Base-by-base conservation (phyloP, 129 eudicot genomes). In the Ambrosia artemisiifolia region DNA sequence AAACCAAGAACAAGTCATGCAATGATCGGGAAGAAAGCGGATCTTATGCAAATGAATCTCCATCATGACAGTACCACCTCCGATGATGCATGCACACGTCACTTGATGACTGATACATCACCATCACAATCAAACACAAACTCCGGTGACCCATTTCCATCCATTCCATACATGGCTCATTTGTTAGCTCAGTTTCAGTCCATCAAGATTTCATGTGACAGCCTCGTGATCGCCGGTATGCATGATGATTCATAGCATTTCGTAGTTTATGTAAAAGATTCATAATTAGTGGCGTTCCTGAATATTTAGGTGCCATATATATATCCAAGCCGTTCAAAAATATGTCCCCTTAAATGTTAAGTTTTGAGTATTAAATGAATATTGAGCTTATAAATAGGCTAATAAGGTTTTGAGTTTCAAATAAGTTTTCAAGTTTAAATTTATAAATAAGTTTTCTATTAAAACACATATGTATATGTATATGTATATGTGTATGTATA, bases 121-220 rank as follows among this genome's bases (percentile, higher is more conserved):
- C 33, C 42, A 1, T 28, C 50, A 17, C 33, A 24, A 1, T 28
- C 16, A 53, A 69, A 33, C 2, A 50, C 62, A 68, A 68, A 7
- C 50, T 40, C 55, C 5, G 7, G 13, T 59, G 46, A 72, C 20
- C 32, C 5, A 57, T 71, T 20, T 71, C 40, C 43, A 87, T 82
- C 74, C 68, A 30, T 73, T 48, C 4, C 12, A 53, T 63, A 71
- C 16, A 88, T 92, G 97, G 91, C 91, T 14, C 85, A 82, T 77
- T 85, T 80, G 74, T 82, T 93, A 83, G 87, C 98, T 65, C 96
- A 87, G 83, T 89, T 87, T 59, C 95, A 89, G 75, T 80, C 88
- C 0, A 85, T 89, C 66, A 93, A 93, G 57, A 63, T 57, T 73
- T 35, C 90, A 11, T 65, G 77, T 83, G 90, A 89, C 75, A 92